Conservation (phyloP, 75 land plant species). For the Larix kaempferi region DNA sequence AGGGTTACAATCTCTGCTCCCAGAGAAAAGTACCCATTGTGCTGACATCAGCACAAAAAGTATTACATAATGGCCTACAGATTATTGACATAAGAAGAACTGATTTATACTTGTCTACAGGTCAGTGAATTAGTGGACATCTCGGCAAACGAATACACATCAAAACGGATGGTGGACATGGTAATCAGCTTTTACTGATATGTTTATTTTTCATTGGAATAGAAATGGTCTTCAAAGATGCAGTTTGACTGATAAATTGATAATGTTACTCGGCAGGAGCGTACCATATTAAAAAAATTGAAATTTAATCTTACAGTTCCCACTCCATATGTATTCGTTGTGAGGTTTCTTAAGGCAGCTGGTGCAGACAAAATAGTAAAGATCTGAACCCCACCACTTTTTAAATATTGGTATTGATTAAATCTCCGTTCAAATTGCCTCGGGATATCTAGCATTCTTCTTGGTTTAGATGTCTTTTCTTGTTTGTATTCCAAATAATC, state of each 20-base stretch:
- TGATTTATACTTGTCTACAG: conserved; percentile 17
- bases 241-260: neutral
- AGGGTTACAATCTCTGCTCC: too few relatives aligned
- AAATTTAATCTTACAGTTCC: conserved; percentile 83
- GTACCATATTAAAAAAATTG: conserved; percentile 60
- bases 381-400: neutral
- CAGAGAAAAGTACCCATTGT: too few relatives aligned
- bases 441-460: conserved; percentile 62
- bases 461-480: conserved; percentile 72
- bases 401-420: neutral
- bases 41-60: too few relatives aligned
- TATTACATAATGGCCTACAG: too few relatives aligned
- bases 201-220: neutral
- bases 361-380: conserved; percentile 50
- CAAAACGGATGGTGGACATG: conserved; percentile 70
- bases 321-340: conserved; percentile 81
- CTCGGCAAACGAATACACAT: conserved; percentile 62
- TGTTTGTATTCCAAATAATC: conserved; percentile 27
- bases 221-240: neutral
- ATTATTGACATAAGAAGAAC: neutral
- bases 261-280: conserved; percentile 30
- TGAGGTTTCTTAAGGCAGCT: conserved; percentile 80
- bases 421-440: neutral
- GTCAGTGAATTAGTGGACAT: conserved; percentile 70
- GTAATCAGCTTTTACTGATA: conserved; percentile 13